Conservation (phyloP, 441 rosid genomes). For the Hura crepitans region DNA sequence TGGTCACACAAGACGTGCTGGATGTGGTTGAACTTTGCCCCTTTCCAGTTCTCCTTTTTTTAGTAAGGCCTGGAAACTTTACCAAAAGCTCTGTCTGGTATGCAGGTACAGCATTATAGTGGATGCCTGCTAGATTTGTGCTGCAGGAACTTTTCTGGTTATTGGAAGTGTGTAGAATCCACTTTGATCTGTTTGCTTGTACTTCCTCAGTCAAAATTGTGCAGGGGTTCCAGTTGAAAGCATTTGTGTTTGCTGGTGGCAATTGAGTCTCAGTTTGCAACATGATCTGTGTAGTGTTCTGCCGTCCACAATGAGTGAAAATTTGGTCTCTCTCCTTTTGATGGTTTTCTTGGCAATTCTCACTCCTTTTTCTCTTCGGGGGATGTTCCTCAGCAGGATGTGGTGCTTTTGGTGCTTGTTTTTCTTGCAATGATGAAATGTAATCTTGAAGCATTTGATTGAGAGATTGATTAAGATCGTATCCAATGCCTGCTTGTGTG, state of each 20-base stretch:
- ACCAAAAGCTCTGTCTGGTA: constrained; percentile 34
- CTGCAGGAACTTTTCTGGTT: constrained; percentile 29
- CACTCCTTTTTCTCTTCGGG: constrained; percentile 20
- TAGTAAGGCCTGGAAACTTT: constrained; percentile 31
- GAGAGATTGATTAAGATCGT: constrained; percentile 26
- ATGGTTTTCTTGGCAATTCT: constrained; percentile 13
- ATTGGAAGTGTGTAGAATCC: constrained; percentile 18
- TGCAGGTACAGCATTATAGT: constrained; percentile 35
- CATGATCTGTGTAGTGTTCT: constrained; percentile 16
- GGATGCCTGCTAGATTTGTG: constrained; percentile 35
- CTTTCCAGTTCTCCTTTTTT: constrained; percentile 48
- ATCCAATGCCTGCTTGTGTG: constrained; percentile 27
- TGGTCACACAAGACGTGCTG: constrained; percentile 30
- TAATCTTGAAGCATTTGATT: constrained; percentile 31
- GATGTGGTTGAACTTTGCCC: constrained; percentile 35
- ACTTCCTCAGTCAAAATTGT: constrained; percentile 25
- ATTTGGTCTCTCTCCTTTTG: constrained; percentile 21
- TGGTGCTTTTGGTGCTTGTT: too few species aligned
- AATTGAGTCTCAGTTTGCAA: constrained; percentile 24
- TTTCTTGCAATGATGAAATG: constrained; percentile 26
- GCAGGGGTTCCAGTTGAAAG: constrained; percentile 25
- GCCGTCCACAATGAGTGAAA: constrained; percentile 16
- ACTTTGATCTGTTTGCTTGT: constrained; percentile 33
- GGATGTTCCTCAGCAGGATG: constrained; percentile 28
- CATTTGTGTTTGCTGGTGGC: constrained; percentile 26